phyloP scores from a whole-genome alignment of 1,139 yeast genomes.

The Suhomyces chickasaworum region DNA sequence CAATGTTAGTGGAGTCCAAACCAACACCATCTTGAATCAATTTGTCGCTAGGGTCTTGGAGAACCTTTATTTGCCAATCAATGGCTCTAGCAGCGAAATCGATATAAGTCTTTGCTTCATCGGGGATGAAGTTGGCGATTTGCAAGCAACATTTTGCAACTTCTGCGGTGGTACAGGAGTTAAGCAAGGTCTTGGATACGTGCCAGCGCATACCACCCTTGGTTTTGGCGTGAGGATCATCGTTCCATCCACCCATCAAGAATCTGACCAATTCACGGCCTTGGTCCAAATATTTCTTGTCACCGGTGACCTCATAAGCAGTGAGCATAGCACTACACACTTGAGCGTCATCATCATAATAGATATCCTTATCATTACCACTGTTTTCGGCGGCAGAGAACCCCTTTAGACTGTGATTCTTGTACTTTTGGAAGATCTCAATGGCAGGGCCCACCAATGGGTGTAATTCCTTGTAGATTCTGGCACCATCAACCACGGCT shows the following conservation, averaged over 20 bases:
- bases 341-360: constrained; percentile 79
- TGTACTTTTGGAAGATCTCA: constrained; percentile 53
- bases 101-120: constrained; percentile 45
- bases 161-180: constrained; percentile 71
- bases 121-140: constrained; percentile 54
- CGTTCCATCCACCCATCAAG: constrained; percentile 68
- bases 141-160: constrained; percentile 69
- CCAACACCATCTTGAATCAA: constrained; percentile 67
- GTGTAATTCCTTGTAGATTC: constrained; percentile 55
- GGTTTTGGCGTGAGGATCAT: constrained; percentile 40
- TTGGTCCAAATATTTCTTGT: constrained; percentile 53
- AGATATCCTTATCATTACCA: constrained; percentile 62
- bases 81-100: constrained; percentile 57
- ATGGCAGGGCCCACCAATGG: constrained; percentile 61
- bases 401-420: constrained; percentile 52
- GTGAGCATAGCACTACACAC: constrained; percentile 67
- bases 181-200: constrained; percentile 57
- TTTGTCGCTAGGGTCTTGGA: constrained; percentile 58
- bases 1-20: constrained; percentile 45
- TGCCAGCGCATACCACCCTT: constrained; percentile 74
- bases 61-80: constrained; percentile 54
- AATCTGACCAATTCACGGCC: constrained; percentile 63
- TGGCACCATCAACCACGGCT: constrained; percentile 62
- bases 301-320: constrained; percentile 69
- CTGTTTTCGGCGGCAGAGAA: constrained; percentile 61